A percentile compares a stretch with the other conserved stretches of the same genome.
Evolutionary conservation across 306 rosid species (phyloP).

Genomic region (Quercus robur): DNA sequence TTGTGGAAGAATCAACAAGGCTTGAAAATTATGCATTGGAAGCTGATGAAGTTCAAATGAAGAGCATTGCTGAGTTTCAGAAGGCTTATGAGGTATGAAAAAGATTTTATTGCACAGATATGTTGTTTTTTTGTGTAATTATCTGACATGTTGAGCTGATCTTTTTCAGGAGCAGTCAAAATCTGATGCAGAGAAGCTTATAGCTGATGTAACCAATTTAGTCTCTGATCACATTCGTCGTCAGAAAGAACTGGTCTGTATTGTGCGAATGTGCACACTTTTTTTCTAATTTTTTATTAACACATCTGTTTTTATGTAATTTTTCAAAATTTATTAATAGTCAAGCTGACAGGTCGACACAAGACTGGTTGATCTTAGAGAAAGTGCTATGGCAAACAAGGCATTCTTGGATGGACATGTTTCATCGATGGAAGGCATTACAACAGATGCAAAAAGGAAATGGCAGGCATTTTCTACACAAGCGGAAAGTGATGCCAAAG

Average conservation of each 20-base stretch:
- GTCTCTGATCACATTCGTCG: constrained; percentile 65
- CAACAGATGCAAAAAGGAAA: constrained; percentile 75
- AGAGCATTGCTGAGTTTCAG: constrained; percentile 70
- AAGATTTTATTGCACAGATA: neutral
- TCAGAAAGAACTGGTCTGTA: constrained; percentile 74
- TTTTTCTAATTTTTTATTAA: neutral
- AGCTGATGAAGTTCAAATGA: constrained; percentile 52
- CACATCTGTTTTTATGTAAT: neutral
- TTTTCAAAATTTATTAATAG: neutral
- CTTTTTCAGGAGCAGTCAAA: constrained; percentile 74
- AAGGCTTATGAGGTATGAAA: constrained; percentile 70
- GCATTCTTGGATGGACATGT: constrained; percentile 72
- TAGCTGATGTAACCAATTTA: constrained; percentile 74
- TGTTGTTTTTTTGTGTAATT: neutral
- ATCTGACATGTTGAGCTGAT: constrained; percentile 25
- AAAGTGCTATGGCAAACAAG: constrained; percentile 58
- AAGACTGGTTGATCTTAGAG: constrained; percentile 69
- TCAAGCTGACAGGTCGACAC: constrained; percentile 61
- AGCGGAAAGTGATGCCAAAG: constrained; percentile 71
- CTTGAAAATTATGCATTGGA: constrained; percentile 52
- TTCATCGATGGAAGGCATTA: constrained; percentile 63
- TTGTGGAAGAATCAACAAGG: constrained; percentile 60
- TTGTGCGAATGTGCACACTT: neutral
- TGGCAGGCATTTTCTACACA: constrained; percentile 74
- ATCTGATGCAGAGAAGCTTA: constrained; percentile 79